Evolutionary conservation across 768 basidiomycete species (phyloP).

Genomic region (Rhodotorula taiwanensis): DNA sequence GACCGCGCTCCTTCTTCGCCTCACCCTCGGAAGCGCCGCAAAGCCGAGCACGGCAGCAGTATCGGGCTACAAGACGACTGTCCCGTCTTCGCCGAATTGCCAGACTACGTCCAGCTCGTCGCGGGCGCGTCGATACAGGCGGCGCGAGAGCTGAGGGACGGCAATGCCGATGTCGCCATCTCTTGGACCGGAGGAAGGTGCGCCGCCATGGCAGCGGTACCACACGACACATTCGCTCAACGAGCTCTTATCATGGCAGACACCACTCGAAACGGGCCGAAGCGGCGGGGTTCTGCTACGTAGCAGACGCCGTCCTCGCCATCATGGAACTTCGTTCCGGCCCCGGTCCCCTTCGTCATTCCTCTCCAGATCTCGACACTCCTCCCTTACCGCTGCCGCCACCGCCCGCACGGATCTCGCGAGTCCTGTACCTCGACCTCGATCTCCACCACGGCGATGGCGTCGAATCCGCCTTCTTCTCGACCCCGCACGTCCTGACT

Average conservation of each 20-base stretch:
- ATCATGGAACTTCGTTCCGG: conserved; percentile 62
- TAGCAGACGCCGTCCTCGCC: conserved; percentile 78
- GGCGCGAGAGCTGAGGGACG: conserved; percentile 54
- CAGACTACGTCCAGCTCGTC: conserved; percentile 62
- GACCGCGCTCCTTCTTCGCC: not conserved
- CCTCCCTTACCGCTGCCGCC: conserved; percentile 41
- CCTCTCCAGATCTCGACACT: not conserved
- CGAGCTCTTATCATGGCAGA: not conserved
- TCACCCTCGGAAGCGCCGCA: conserved; percentile 17
- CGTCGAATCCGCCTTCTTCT: conserved; percentile 44
- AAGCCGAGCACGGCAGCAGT: conserved; percentile 42
- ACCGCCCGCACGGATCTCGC: conserved; percentile 38
- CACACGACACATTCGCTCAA: not conserved
- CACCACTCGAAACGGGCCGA: conserved; percentile 74
- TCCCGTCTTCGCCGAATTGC: conserved; percentile 63
- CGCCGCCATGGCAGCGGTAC: conserved; percentile 33
- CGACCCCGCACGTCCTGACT: conserved; percentile 50
- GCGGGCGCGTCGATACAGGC: conserved; percentile 75
- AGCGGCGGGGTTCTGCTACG: conserved; percentile 89
- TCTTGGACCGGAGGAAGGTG: conserved; percentile 86
- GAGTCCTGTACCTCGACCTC: conserved; percentile 83
- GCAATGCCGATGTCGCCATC: conserved; percentile 58
- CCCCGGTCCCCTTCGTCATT: not conserved
- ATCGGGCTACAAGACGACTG: conserved; percentile 58
- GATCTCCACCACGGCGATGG: conserved; percentile 88